phyloP scores from a whole-genome alignment of 768 basidiomycete genomes.

The Suillus subaureus region DNA sequence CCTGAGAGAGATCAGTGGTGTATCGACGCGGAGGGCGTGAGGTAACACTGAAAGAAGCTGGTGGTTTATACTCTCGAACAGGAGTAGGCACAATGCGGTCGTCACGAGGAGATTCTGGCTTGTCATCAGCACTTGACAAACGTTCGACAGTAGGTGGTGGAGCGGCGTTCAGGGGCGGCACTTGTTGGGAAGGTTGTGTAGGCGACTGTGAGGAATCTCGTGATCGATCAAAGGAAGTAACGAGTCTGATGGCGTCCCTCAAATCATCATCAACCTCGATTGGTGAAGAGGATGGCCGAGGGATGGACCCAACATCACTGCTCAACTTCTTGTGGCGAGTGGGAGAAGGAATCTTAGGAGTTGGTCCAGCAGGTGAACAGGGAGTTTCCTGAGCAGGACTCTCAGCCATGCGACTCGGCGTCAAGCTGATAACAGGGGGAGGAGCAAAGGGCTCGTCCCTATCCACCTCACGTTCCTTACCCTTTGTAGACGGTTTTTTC shows the following conservation, averaged over 20 bases:
- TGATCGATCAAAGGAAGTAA: constrained; percentile 28
- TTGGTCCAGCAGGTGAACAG: not conserved
- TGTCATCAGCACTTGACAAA: not conserved
- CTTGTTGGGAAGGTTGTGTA: not conserved
- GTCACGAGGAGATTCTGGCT: constrained; percentile 7
- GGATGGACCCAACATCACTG: constrained; percentile 15
- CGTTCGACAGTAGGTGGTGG: constrained; percentile 2
- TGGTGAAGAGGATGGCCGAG: constrained; percentile 1
- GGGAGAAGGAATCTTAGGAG: constrained; percentile 3
- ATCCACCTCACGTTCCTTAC: constrained; percentile 22
- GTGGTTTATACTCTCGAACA: constrained; percentile 57
- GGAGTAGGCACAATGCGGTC: constrained; percentile 51
- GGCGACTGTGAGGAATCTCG: constrained; percentile 16
- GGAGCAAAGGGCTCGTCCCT: constrained; percentile 34
- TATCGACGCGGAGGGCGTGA: constrained; percentile 52
- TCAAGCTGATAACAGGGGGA: constrained; percentile 25
- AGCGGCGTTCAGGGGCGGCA: not conserved
- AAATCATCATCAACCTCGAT: constrained; percentile 31
- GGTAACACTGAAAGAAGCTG: constrained; percentile 62
- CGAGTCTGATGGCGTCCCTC: constrained; percentile 33
- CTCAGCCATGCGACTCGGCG: constrained; percentile 22
- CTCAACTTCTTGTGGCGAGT: constrained; percentile 22
- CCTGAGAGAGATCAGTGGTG: constrained; percentile 22
- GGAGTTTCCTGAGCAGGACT: constrained; percentile 7
- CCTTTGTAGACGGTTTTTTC: constrained; percentile 21